Evolutionary conservation across 148 eudicot species (phyloP), one percentile per base, ranked within the genome.

Genomic region (Drosera capensis): DNA sequence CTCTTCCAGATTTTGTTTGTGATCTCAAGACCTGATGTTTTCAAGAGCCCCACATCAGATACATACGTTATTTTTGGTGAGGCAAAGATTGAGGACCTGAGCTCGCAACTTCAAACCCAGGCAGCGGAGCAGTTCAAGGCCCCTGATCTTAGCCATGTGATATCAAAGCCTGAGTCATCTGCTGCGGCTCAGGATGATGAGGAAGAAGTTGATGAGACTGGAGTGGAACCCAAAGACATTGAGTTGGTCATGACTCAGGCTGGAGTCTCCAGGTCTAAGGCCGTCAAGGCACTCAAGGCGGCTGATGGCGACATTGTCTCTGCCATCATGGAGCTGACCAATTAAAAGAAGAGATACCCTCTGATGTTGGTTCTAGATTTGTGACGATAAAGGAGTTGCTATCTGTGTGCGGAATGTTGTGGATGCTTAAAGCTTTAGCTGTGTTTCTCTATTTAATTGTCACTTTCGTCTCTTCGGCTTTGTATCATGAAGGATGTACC

Each of bases 71-170:
- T 71, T 12, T 34, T 34, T 34, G 38, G 38, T 2, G 38, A 34
- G 14, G 38, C 38, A 34, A 34, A 34, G 38, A 34, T 54, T 7
- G 77, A 72, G 41, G 73, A 72, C 40, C 57, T 72, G 67, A 72
- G 77, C 55, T 67, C 77, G 0, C 77, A 72, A 28, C 52, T 72
- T 22, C 78, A 72, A 37, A 51, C 55, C 6, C 78, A 68, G 45
- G 78, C 73, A 25, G 78, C 78, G 3, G 70, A 72, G 63, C 73
- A 72, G 37, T 72, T 72, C 49, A 72, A 52, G 44, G 64, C 67
- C 40, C 78, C 73, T 17, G 46, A 68, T 45, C 49, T 68, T 34
- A 51, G 62, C 46, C 18, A 60, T 13, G 59, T 68, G 23, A 40
- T 45, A 13, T 44, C 70, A 0, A 68, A 72, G 44, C 65, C 74